phyloP scores from a whole-genome alignment of 1,284 basidiomycete species.

The Agroathelia rolfsii region DNA sequence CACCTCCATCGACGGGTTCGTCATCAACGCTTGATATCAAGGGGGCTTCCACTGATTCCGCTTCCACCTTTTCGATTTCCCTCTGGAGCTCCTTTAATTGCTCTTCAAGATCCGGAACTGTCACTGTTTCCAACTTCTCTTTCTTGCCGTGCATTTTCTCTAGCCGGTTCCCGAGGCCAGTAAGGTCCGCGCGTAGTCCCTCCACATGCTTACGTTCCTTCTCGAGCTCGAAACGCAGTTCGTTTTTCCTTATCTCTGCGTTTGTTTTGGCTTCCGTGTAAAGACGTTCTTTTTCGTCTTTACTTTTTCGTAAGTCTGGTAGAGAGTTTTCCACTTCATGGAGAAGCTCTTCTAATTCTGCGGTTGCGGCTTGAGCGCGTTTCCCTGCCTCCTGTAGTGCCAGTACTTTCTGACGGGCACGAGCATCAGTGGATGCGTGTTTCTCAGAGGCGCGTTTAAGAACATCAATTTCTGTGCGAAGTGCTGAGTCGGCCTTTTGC shows the following conservation, averaged over 20 bases:
- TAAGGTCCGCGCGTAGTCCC: slow-evolving; percentile 36
- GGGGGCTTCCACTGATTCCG: slow-evolving; percentile 14
- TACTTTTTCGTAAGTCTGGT: slow-evolving; percentile 34
- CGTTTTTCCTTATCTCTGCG: slow-evolving; percentile 28
- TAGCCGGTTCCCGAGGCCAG: slow-evolving; percentile 33
- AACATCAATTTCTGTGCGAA: slow-evolving; percentile 66
- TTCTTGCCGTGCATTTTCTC: slow-evolving; percentile 43
- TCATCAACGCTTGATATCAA: too few relatives aligned
- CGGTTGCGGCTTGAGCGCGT: slow-evolving; percentile 48
- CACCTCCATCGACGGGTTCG: too few relatives aligned
- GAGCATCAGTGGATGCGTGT: slow-evolving; percentile 48
- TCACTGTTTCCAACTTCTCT: slow-evolving; percentile 39
- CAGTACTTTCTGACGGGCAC: slow-evolving; percentile 64
- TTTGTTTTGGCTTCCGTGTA: slow-evolving; percentile 29
- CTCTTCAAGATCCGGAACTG: slow-evolving; percentile 44
- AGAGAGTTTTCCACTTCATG: slow-evolving; percentile 41
- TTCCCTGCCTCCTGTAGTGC: slow-evolving; percentile 71
- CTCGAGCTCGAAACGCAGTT: slow-evolving; percentile 35
- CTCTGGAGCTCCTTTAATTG: slow-evolving; percentile 37
- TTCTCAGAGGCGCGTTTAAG: slow-evolving; percentile 68
- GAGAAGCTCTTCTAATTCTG: slow-evolving; percentile 43
- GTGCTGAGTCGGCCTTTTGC: slow-evolving; percentile 62
- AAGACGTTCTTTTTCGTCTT: slow-evolving; percentile 36
- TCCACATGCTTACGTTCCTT: slow-evolving; percentile 51
- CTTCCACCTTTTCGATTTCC: slow-evolving; percentile 39